Base-by-base conservation (phyloP, 495 filamentous ascomycete genomes). In the Echria macrotheca region DNA sequence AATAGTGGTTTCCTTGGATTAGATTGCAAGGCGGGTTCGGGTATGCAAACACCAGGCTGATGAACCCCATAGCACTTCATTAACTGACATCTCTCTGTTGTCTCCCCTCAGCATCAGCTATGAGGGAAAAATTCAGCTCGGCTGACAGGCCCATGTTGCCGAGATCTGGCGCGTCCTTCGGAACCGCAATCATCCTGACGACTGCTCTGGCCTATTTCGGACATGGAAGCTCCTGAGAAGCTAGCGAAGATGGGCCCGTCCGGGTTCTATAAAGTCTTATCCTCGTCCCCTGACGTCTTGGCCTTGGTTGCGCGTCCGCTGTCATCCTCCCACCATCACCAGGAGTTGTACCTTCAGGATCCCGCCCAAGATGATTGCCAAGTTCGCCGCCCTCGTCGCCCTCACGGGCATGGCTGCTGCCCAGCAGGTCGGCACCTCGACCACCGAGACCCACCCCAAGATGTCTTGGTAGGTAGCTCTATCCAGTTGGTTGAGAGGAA, bases 401-500 rank as follows among this genome's bases (percentile, higher is more conserved):
- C 56, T 75, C 33, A 36, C 66, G 47, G 65, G 64, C 59, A 28
- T 64, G 42, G 62, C 58, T 32, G 53, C 61, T 15, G 69, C 64
- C 54, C 81, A 85, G 63, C 71, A 81, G 59, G 72, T 75, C 54
- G 79, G 78, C 59, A 80, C 62, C n/a, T 24, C 67, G 53, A 67
- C 64, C 5, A 53, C 70, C n/a, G 81, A 85, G 63, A 73, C 67
- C 12, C 79, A 83, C 51, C 80, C 80, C 43, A 68, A 72, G 54
- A 56, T 83, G 61, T 72, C 57, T 57, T 82, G 78, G 28, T 31
- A 31, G 6, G 28, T 12, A 12, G 6, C 28, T 12, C 28, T 6
- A 31, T n/a, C n/a, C n/a, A 31, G 7, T 31, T 12, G 28, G 28
- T 31, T 31, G 28, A 31, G 7, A 31, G 6, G 12, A 31, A 6